Evolutionary conservation across 805 yeast genomes (phyloP).

Genomic region (Kuraishia cidri): DNA sequence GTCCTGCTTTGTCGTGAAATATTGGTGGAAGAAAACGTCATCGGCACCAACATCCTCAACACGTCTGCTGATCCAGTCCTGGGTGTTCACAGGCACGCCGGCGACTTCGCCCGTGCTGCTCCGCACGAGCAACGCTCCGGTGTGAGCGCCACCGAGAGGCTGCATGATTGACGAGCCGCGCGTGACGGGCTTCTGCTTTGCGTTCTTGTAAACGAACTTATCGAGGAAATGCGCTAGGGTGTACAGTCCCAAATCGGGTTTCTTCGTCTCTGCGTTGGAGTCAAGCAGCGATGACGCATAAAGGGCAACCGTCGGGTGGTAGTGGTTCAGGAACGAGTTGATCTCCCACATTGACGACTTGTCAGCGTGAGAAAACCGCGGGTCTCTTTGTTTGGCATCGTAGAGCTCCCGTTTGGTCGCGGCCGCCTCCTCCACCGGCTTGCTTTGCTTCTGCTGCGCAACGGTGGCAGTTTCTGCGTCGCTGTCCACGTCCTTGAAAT

Average conservation of each 20-base stretch:
- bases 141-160: constrained; percentile 83
- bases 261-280: constrained; percentile 31
- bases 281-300: constrained; percentile 64
- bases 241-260: constrained; percentile 88
- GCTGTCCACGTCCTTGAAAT: constrained; percentile 20
- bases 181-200: constrained; percentile 65
- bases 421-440: constrained; percentile 6
- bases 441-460: constrained; percentile 6
- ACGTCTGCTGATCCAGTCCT: constrained; percentile 70
- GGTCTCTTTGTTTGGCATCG: constrained; percentile 88
- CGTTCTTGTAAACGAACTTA: constrained; percentile 89
- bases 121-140: constrained; percentile 59
- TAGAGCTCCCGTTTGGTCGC: constrained; percentile 29
- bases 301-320: constrained; percentile 83
- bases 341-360: constrained; percentile 84
- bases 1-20: constrained; percentile 58
- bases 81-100: constrained; percentile 66
- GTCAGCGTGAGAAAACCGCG: constrained; percentile 82
- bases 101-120: constrained; percentile 35
- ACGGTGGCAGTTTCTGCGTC: constrained; percentile 14
- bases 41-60: constrained; percentile 70
- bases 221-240: constrained; percentile 88
- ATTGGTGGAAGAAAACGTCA: constrained; percentile 81
- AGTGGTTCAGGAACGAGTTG: constrained; percentile 63
- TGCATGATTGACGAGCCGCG: constrained; percentile 96